Evolutionary conservation across 2,329 filamentous ascomycete species (phyloP).

Genomic region (Aspergillus sp.): DNA sequence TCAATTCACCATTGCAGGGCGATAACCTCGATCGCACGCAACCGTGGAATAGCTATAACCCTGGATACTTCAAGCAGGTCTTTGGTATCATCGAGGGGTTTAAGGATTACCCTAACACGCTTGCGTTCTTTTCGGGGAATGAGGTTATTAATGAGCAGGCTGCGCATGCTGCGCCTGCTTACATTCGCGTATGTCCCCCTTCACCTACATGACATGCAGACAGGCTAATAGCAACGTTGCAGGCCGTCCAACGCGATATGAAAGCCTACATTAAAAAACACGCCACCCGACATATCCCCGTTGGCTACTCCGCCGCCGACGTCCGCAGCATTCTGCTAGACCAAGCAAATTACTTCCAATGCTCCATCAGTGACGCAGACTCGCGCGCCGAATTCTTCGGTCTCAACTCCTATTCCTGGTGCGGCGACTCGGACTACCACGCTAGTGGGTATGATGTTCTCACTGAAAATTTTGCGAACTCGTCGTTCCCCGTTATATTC

Average conservation of each 20-base stretch:
- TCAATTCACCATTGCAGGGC: slow-evolving; percentile 54
- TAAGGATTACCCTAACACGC: slow-evolving; percentile 58
- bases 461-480: slow-evolving; percentile 52
- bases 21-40: slow-evolving; percentile 51
- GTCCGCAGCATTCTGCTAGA: slow-evolving; percentile 54
- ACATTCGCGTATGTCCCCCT: slow-evolving; percentile 44
- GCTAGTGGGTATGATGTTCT: slow-evolving; percentile 51
- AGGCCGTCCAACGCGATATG: slow-evolving; percentile 59
- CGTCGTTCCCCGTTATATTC: slow-evolving; percentile 58
- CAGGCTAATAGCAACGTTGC: not conserved
- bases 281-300: slow-evolving; percentile 52
- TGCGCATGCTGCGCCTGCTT: slow-evolving; percentile 47
- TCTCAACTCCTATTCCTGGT: slow-evolving; percentile 64
- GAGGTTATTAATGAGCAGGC: slow-evolving; percentile 61
- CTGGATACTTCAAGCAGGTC: slow-evolving; percentile 50
- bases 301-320: slow-evolving; percentile 63
- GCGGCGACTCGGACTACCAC: slow-evolving; percentile 51
- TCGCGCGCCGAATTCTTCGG: slow-evolving; percentile 60
- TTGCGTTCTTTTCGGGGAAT: slow-evolving; percentile 63
- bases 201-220: not conserved
- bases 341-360: slow-evolving; percentile 56
- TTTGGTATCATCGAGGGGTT: slow-evolving; percentile 61
- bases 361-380: slow-evolving; percentile 41
- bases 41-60: slow-evolving; percentile 50
- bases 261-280: slow-evolving; percentile 61